These are phyloP conservation scores for Exophiala mesophila DNA, from an alignment of 2,329 filamentous ascomycete species.

Conservation along the genomic window DNA sequence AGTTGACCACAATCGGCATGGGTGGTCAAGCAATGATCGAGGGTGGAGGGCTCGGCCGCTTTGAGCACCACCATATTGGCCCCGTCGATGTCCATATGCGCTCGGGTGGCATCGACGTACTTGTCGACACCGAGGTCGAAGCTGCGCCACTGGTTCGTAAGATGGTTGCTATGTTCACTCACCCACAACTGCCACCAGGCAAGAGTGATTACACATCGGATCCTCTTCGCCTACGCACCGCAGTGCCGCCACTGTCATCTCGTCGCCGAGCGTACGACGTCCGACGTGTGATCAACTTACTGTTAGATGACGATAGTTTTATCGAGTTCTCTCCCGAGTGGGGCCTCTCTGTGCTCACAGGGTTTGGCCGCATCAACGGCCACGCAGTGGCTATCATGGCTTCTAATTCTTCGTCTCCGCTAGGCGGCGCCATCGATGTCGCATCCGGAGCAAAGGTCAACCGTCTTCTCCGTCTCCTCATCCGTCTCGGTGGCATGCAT, in stretches of 20 bases:
- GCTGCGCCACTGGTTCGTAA: conserved; percentile 20
- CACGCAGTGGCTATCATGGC: conserved; percentile 19
- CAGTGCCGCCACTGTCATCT: conserved; percentile 17
- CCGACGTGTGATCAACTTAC: conserved; percentile 18
- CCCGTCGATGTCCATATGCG: conserved; percentile 21
- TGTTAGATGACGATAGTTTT: conserved; percentile 20
- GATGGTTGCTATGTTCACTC: conserved; percentile 19
- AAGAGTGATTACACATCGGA: conserved; percentile 20
- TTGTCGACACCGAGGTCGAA: conserved; percentile 22
- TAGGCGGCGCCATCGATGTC: conserved; percentile 19
- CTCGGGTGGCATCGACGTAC: conserved; percentile 20
- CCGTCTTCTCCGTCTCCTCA: conserved; percentile 19
- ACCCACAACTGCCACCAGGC: conserved; percentile 17
- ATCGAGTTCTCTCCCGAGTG: conserved; percentile 21
- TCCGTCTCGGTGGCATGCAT: conserved; percentile 20
- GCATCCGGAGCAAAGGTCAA: conserved; percentile 21
- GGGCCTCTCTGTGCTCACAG: conserved; percentile 21
- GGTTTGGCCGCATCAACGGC: conserved; percentile 21
- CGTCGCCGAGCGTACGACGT: conserved; percentile 20
- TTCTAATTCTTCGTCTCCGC: conserved; percentile 18
- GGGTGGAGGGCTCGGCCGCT: conserved; percentile 19
- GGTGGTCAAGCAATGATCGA: conserved; percentile 22
- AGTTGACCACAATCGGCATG: conserved; percentile 22
- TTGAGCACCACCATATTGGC: conserved; percentile 21
- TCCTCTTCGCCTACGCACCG: conserved; percentile 20